These are phyloP conservation scores for Quercus lobata DNA, from an alignment of 331 rosid genomes.

Conservation along the genomic window DNA sequence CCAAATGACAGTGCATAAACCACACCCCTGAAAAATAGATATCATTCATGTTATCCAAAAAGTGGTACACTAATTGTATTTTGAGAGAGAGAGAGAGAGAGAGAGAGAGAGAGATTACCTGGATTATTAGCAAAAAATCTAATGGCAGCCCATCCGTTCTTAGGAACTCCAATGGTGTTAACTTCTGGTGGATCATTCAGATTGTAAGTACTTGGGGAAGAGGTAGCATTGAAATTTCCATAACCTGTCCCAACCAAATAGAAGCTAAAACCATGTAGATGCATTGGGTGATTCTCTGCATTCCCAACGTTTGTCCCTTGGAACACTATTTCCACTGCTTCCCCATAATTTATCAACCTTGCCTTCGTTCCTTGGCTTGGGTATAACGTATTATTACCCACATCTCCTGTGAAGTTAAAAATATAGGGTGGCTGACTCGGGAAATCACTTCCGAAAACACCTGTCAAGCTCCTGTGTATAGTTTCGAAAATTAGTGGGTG, in stretches of 20 bases:
- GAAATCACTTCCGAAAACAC: neutral
- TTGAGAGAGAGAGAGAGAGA: neutral
- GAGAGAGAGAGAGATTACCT: neutral
- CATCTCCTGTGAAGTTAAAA: slow-evolving; percentile 24
- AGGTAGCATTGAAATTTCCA: slow-evolving; percentile 8
- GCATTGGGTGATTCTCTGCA: slow-evolving; percentile 27
- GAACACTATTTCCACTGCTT: neutral
- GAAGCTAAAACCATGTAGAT: slow-evolving; percentile 33
- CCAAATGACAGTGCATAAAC: slow-evolving; percentile 16
- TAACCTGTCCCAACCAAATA: slow-evolving; percentile 26
- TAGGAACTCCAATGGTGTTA: slow-evolving; percentile 6
- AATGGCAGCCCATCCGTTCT: slow-evolving; percentile 1
- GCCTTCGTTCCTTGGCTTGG: slow-evolving; percentile 14
- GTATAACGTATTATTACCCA: neutral
- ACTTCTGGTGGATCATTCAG: slow-evolving; percentile 1
- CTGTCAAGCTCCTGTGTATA: too few species aligned
- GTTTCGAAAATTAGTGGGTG: too few species aligned
- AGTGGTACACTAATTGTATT: neutral
- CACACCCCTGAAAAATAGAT: neutral
- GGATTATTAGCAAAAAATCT: slow-evolving; percentile 13
- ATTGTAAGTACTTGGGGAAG: neutral
- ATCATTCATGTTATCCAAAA: neutral
- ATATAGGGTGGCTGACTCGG: slow-evolving; percentile 5
- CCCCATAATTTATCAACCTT: neutral
- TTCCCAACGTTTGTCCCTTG: neutral